Evolutionary conservation across 306 rosid genomes (phyloP).

Genomic region (Prunus dulcis): DNA sequence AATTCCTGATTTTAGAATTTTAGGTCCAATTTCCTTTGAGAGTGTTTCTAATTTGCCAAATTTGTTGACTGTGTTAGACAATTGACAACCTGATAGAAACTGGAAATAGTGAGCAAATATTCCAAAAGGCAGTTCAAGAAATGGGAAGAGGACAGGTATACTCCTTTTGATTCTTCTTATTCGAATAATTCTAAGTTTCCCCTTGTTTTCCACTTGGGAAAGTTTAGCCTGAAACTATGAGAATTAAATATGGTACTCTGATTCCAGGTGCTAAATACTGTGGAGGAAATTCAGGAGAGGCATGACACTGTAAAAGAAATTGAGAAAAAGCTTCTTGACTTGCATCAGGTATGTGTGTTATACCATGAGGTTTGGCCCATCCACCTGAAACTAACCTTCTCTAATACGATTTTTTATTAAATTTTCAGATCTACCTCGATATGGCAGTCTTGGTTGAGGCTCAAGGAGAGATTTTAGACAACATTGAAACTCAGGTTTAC

Average conservation of each 20-base stretch:
- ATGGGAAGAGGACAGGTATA: slow-evolving; percentile 88
- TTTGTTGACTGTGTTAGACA: slow-evolving; percentile 48
- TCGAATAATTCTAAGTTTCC: background rate
- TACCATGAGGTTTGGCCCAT: background rate
- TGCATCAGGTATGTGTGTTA: slow-evolving; percentile 69
- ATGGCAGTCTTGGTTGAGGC: slow-evolving; percentile 96
- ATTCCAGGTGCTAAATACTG: slow-evolving; percentile 69
- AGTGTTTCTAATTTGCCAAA: slow-evolving; percentile 27
- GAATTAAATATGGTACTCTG: background rate
- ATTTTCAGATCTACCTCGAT: slow-evolving; percentile 79
- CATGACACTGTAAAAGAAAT: slow-evolving; percentile 89
- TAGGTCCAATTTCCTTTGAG: background rate
- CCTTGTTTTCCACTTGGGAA: background rate
- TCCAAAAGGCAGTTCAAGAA: slow-evolving; percentile 84
- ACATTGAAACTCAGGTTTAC: slow-evolving; percentile 94
- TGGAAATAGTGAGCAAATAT: slow-evolving; percentile 95
- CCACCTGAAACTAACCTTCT: background rate
- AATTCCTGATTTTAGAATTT: slow-evolving; percentile 25
- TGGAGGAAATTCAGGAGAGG: slow-evolving; percentile 97
- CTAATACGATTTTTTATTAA: slow-evolving; percentile 12
- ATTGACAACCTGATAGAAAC: slow-evolving; percentile 93
- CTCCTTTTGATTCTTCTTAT: slow-evolving; percentile 6
- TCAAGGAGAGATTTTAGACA: slow-evolving; percentile 85
- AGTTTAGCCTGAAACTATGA: background rate
- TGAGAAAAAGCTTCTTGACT: slow-evolving; percentile 89